Evolutionary conservation across 192 early-diverging fungal genomes (phyloP), one percentile per base, ranked within the genome.

Genomic region (Umbelopsis ramanniana): DNA sequence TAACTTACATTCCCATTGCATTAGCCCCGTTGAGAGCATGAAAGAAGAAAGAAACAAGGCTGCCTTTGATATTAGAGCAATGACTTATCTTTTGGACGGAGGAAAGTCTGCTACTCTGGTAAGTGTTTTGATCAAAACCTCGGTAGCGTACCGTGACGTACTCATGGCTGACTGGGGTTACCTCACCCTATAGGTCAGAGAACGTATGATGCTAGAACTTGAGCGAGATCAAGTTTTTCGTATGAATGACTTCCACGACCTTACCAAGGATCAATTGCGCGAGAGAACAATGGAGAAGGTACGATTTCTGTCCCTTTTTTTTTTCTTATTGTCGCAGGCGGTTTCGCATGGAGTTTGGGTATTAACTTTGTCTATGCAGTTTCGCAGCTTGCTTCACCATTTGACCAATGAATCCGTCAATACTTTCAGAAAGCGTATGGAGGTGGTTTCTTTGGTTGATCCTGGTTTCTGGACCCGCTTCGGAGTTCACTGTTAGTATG

Each of bases 381-480:
- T 90, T 73, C 85, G 85, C 60, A 87, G 87, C 6, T 81, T 93
- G 66, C 89, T 91, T 2, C 82, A 93, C 77, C 87, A 88, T 69
- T 85, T 94, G 24, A 83, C 87, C 45, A 89, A 85, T 76, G 91
- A 93, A 67, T 86, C 93, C 29, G 82, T 91, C 14, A 83, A 84
- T 19, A 80, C 86, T 46, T 92, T 93, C 67, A 89, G 88, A 78
- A 76, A 85, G 74, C 87, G 93, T 46, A 91, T 96, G 93, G 89
- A 89, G 79, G 83, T 93, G 19, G 80, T 95, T 46, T 91, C 89
- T 73, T 80, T 95, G 43, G 81, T 96, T 12, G 95, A 96, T 72
- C 93, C 95, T 43, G 93, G 89, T 9, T 91, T 94, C 75, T 96
- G 95, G 95, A 96, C 95, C 14, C 90, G 95, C 15, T 88, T 94